Evolutionary conservation across 2,329 filamentous ascomycete species (phyloP).

Genomic region (Achaetomium macrosporum): DNA sequence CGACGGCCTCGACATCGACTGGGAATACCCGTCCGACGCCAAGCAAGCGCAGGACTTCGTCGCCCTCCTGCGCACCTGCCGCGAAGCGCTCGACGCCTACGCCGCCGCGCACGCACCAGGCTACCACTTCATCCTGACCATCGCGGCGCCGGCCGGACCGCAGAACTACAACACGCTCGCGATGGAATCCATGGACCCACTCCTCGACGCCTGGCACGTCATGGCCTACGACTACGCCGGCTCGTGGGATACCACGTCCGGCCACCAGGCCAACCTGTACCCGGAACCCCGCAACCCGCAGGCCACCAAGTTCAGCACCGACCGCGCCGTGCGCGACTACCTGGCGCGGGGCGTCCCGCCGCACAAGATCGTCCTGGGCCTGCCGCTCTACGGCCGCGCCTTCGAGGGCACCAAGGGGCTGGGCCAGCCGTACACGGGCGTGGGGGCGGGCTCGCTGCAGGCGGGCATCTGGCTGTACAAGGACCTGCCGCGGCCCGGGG

Average conservation of each 20-base stretch:
- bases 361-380: conserved; percentile 65
- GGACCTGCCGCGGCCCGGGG: conserved; percentile 57
- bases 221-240: conserved; percentile 69
- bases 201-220: conserved; percentile 50
- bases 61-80: conserved; percentile 37
- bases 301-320: conserved; percentile 63
- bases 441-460: conserved; percentile 54
- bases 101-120: conserved; percentile 25
- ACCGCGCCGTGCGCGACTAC: conserved; percentile 61
- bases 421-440: conserved; percentile 56
- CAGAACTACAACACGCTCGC: conserved; percentile 41
- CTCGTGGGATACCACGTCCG: conserved; percentile 54
- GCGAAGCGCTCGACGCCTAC: conserved; percentile 32
- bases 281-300: conserved; percentile 42
- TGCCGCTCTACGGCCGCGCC: conserved; percentile 74
- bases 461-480: conserved; percentile 68
- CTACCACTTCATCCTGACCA: conserved; percentile 31
- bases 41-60: conserved; percentile 38
- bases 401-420: conserved; percentile 64
- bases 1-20: conserved; percentile 53
- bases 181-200: conserved; percentile 41
- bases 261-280: conserved; percentile 66
- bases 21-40: conserved; percentile 45
- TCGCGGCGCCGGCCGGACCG: conserved; percentile 37
- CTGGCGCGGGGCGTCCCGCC: conserved; percentile 50